Conservation (phyloP, 805 yeast genomes). For the Komagataella populi region DNA sequence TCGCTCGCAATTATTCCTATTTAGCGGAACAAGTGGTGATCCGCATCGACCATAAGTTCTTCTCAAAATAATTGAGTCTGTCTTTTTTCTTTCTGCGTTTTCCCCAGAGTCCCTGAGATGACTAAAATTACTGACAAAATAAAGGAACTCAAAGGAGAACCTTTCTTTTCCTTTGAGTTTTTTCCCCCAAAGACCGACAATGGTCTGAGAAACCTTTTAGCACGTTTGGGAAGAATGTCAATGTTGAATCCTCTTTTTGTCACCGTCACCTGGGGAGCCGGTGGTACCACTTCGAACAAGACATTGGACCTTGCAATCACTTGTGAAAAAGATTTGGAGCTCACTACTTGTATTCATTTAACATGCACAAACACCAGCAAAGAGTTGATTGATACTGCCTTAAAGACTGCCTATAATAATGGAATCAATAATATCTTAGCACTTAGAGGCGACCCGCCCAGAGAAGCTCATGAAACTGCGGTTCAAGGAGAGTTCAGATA, state of each 20-base stretch:
- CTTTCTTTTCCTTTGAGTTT: constrained; percentile 76
- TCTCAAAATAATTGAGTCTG: background rate
- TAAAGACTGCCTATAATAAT: constrained; percentile 50
- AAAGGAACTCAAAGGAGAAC: constrained; percentile 29
- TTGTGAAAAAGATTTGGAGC: constrained; percentile 58
- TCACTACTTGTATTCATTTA: constrained; percentile 89
- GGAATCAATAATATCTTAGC: constrained; percentile 88
- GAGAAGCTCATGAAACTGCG: constrained; percentile 53
- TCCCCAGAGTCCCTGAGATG: background rate
- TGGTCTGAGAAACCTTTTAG: constrained; percentile 73
- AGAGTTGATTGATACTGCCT: constrained; percentile 65
- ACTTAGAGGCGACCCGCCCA: constrained; percentile 90
- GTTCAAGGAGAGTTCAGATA: constrained; percentile 41
- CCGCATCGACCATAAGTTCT: background rate
- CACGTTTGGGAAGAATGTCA: constrained; percentile 82
- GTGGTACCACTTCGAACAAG: constrained; percentile 84
- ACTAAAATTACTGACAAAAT: constrained; percentile 38
- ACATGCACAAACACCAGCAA: constrained; percentile 91
- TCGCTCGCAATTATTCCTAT: background rate
- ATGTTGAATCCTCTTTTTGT: constrained; percentile 80
- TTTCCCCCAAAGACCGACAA: constrained; percentile 94
- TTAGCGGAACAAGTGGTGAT: background rate
- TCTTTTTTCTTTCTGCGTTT: background rate
- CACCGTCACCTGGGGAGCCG: constrained; percentile 98
- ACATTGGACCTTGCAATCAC: constrained; percentile 73